These are phyloP conservation scores for Primulina huaijiensis DNA, from an alignment of 257 asterid species.

Conservation along the genomic window DNA sequence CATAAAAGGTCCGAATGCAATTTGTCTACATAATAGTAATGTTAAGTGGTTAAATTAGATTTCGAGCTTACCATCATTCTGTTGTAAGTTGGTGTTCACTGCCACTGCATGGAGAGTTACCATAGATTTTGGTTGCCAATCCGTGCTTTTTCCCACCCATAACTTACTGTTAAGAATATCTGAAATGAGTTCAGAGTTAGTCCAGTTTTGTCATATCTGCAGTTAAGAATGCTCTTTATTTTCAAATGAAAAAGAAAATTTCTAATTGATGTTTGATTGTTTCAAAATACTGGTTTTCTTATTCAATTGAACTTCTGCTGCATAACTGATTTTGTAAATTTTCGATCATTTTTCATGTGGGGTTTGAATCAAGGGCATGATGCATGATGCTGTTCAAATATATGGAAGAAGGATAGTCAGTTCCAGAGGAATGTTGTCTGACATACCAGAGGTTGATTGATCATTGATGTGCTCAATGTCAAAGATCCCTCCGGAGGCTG, in stretches of 20 bases:
- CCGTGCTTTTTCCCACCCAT: conserved; percentile 71
- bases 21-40: not conserved
- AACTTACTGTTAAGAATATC: conserved; percentile 67
- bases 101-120: conserved; percentile 75
- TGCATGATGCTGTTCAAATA: not conserved
- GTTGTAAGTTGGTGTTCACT: conserved; percentile 80
- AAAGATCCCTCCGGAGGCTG: conserved; percentile 80
- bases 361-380: not conserved
- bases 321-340: not conserved
- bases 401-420: not conserved
- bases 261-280: not conserved
- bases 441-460: conserved; percentile 60
- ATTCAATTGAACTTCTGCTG: not conserved
- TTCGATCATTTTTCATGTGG: no score
- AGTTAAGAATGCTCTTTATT: not conserved
- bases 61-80: conserved; percentile 66
- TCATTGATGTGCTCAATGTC: conserved; percentile 75
- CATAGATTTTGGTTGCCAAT: conserved; percentile 90
- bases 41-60: not conserved
- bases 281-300: not conserved
- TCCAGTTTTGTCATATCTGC: conserved; percentile 7
- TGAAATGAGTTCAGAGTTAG: conserved; percentile 33
- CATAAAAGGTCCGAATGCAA: not conserved
- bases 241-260: not conserved
- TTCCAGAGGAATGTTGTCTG: not conserved